These are phyloP conservation scores for Hebeloma cylindrosporum DNA, from an alignment of 768 basidiomycete species.

Conservation along the genomic window DNA sequence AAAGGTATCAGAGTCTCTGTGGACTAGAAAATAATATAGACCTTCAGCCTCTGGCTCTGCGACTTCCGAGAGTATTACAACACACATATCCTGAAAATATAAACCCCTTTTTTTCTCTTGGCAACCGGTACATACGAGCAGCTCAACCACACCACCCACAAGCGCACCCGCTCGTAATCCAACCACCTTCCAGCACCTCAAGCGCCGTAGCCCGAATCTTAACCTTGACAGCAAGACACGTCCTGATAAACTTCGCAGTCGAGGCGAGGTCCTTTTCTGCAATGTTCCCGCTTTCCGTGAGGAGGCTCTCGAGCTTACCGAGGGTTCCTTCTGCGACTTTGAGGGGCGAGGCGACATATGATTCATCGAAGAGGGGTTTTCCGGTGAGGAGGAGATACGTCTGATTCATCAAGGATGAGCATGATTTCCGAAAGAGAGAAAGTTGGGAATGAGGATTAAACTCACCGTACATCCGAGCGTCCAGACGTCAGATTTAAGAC, in stretches of 20 bases:
- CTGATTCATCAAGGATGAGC: neutral
- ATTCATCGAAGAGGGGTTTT: constrained; percentile 12
- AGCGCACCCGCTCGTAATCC: constrained; percentile 9
- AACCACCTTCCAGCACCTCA: constrained; percentile 8
- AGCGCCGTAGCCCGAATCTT: constrained; percentile 3
- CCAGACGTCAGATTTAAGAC: constrained; percentile 12
- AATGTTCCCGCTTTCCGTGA: constrained; percentile 10
- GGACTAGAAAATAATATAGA: too few relatives aligned
- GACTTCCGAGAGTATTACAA: too few relatives aligned
- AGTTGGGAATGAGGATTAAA: neutral
- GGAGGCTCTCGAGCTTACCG: constrained; percentile 9
- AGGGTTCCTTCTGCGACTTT: constrained; percentile 8
- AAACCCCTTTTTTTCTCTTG: too few relatives aligned
- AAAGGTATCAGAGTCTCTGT: too few relatives aligned
- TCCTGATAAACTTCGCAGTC: constrained; percentile 9
- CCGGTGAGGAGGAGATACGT: constrained; percentile 14
- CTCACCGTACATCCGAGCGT: constrained; percentile 15
- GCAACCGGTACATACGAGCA: too few relatives aligned
- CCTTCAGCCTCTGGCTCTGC: too few relatives aligned
- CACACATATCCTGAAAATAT: too few relatives aligned
- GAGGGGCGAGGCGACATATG: constrained; percentile 11
- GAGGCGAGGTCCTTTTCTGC: constrained; percentile 6
- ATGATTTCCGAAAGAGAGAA: neutral
- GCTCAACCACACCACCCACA: constrained; percentile 13
- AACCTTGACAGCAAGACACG: constrained; percentile 12